Base-by-base conservation (phyloP, 768 basidiomycete species). In the Cyclocybe cylindracea region DNA sequence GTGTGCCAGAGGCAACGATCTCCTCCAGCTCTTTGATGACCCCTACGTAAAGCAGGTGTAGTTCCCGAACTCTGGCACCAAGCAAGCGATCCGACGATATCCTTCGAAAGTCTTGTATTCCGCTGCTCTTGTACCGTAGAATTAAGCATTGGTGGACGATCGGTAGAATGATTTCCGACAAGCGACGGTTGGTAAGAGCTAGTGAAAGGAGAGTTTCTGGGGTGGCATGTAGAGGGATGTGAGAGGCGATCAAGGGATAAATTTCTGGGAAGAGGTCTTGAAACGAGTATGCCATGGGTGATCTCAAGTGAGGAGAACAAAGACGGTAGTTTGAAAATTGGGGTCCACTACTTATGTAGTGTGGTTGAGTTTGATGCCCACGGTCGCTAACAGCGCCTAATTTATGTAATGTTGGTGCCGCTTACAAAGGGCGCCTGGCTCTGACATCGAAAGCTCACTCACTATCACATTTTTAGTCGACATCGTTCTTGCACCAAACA, bases 151-250 rank as follows among this genome's bases (percentile, higher is more conserved):
- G 19, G 19, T 39, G 39, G 39, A 39, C 19, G 11, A 39, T 7
- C n/a, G 39, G 39, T 13, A 39, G 19, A 10, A 39, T 19, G 39
- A 39, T 2, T 11, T n/a, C 19, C 7, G 39, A 39, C 7, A 39
- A 14, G 14, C 11, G 39, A n/a, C 10, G 39, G 11, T 39, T 39
- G n/a, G 19, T 19, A 39, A 39, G 8, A 8, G 39, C 39, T 3
- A 39, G 19, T 7, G 39, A 39, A 7, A 39, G 14, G 10, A 53
- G 45, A 34, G 55, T 55, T 5, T 41, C 37, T 1, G 62, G 55
- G 2, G 55, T 38, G 1, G 44, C 33, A 39, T 48, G 46, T 2
- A 63, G 51, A 10, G 62, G 62, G n/a, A 63, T 38, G 44, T 51
- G 44, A 40, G 31, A 2, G 5, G 55, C 53, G 10, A 61, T 52